Percentiles rank a stretch among this genome's conserved stretches.
These are phyloP conservation scores for Zanthoxylum bungeanum DNA, from an alignment of 345 rosid genomes.

Conservation along the genomic window DNA sequence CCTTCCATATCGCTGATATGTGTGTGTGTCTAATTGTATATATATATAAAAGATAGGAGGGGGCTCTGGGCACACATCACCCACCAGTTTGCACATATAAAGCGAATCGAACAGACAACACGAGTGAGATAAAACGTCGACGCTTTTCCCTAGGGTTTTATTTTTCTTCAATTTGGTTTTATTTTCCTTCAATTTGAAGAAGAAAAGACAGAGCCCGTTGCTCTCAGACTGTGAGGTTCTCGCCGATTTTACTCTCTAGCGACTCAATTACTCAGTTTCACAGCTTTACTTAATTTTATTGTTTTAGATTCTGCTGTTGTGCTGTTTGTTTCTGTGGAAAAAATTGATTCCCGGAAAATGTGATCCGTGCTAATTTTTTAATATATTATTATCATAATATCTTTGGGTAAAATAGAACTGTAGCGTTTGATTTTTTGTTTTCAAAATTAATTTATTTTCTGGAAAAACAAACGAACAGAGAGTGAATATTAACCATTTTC, in stretches of 20 bases:
- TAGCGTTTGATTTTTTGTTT: background rate
- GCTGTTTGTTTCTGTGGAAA: background rate
- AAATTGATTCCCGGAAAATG: background rate
- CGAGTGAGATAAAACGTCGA: too few relatives aligned
- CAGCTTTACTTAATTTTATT: too few relatives aligned
- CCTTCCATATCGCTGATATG: too few relatives aligned
- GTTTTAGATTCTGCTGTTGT: background rate
- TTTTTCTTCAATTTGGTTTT: too few relatives aligned
- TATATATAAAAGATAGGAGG: too few relatives aligned
- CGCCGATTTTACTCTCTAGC: background rate
- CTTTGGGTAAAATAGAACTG: background rate
- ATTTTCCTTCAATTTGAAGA: too few relatives aligned
- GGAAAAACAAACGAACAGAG: background rate
- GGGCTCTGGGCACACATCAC: too few relatives aligned
- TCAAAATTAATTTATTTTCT: background rate
- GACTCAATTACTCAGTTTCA: background rate
- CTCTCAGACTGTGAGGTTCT: constrained; percentile 6
- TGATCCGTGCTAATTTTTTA: background rate
- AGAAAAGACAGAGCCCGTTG: background rate
- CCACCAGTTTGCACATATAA: too few relatives aligned
- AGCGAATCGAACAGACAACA: too few relatives aligned
- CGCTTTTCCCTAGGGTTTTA: background rate
- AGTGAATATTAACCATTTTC: background rate
- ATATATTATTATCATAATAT: background rate
- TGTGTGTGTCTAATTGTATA: too few relatives aligned